phyloP scores from a whole-genome alignment of 768 basidiomycete species.

The Rhodotorula toruloides region DNA sequence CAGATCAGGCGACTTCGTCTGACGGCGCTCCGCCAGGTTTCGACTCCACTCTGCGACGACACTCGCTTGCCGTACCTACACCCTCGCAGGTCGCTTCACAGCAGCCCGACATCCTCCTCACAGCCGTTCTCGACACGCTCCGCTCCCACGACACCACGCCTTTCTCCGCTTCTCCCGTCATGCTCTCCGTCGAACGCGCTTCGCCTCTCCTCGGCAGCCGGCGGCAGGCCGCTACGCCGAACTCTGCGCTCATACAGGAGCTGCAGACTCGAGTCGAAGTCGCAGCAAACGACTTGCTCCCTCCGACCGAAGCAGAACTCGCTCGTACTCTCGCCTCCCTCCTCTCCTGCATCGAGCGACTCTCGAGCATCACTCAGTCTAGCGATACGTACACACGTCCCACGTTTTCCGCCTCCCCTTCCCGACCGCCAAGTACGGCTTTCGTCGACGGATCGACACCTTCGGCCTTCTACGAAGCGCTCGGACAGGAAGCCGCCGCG shows the following conservation, averaged over 20 bases:
- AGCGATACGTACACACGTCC: neutral
- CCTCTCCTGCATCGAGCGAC: constrained; percentile 61
- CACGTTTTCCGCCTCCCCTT: neutral
- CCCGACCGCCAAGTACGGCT: constrained; percentile 43
- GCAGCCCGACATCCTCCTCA: constrained; percentile 59
- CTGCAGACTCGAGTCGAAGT: constrained; percentile 57
- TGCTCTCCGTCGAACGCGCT: constrained; percentile 59
- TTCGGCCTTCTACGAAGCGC: constrained; percentile 56
- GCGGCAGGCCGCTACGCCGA: constrained; percentile 52
- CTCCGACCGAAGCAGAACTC: constrained; percentile 57
- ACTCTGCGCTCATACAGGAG: constrained; percentile 60
- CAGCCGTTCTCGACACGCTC: constrained; percentile 61
- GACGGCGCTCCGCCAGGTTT: neutral
- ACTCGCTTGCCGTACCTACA: constrained; percentile 71
- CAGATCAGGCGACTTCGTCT: neutral
- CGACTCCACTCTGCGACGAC: constrained; percentile 55
- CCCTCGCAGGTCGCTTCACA: no score
- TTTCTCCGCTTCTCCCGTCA: constrained; percentile 4
- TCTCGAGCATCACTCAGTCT: constrained; percentile 49
- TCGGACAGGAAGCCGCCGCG: constrained; percentile 65
- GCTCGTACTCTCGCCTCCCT: constrained; percentile 66
- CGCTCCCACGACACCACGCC: constrained; percentile 46
- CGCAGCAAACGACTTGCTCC: constrained; percentile 47
- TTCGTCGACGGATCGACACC: constrained; percentile 25
- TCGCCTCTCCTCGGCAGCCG: constrained; percentile 59